Conservation (phyloP, 306 rosid species). For the Nissolia schottii region DNA sequence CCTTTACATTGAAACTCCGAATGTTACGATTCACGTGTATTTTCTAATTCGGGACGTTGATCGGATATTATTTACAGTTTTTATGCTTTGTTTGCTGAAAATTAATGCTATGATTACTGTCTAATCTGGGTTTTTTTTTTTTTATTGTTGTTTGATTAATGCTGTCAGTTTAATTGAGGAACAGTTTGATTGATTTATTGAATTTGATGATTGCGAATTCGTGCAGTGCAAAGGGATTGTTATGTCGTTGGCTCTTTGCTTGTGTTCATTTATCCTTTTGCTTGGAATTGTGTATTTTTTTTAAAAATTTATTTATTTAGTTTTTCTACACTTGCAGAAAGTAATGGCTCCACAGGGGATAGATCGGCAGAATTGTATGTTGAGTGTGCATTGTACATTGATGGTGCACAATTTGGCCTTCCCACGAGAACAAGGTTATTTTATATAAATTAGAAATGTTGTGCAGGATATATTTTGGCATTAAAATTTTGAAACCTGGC, state of each 20-base stretch:
- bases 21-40: not conserved
- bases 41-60: slow-evolving; percentile 12
- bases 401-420: slow-evolving; percentile 93
- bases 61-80: not conserved
- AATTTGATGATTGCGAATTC: not conserved
- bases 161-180: not conserved
- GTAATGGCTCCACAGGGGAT: slow-evolving; percentile 52
- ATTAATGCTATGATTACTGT: no score
- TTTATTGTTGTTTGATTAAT: not conserved
- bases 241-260: slow-evolving; percentile 5
- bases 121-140: no score
- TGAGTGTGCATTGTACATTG: slow-evolving; percentile 80
- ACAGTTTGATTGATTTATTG: not conserved
- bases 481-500: not conserved
- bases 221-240: not conserved
- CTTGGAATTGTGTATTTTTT: not conserved
- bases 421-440: slow-evolving; percentile 85
- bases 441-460: not conserved
- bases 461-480: not conserved
- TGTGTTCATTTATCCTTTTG: not conserved
- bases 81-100: not conserved
- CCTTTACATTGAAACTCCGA: not conserved
- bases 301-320: no score
- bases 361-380: slow-evolving; percentile 71
- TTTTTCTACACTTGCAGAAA: slow-evolving; percentile 35